phyloP scores from a whole-genome alignment of 129 eudicot species.

The Flaveria robusta region DNA sequence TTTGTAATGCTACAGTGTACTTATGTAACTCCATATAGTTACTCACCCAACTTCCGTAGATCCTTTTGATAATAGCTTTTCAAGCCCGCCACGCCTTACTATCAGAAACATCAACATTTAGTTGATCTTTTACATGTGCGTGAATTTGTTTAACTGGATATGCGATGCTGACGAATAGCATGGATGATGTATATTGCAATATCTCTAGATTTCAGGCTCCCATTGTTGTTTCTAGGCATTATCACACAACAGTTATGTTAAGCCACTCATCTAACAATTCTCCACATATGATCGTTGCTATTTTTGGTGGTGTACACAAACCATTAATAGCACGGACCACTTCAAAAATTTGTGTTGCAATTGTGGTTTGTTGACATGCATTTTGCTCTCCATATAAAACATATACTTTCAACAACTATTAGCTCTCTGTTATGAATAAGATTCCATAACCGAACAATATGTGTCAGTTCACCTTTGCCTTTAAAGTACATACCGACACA shows the following conservation, averaged over 20 bases:
- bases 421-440: no score
- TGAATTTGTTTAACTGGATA: background rate
- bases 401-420: no score
- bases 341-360: no score
- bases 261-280: background rate
- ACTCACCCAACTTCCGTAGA: background rate
- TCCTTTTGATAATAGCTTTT: background rate
- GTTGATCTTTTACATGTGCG: background rate
- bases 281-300: background rate
- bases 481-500: no score
- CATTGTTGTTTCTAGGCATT: background rate
- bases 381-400: no score
- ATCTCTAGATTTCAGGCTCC: background rate
- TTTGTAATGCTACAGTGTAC: background rate
- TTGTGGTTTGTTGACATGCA: no score
- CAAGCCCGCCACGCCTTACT: background rate
- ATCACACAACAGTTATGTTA: background rate
- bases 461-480: no score
- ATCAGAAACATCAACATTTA: background rate
- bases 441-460: no score
- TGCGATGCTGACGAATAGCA: background rate
- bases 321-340: background rate
- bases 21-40: background rate
- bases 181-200: background rate
- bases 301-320: background rate